A percentile compares a stretch with the other conserved stretches of the same genome.
These are phyloP conservation scores for Mycena indigotica DNA, from an alignment of 768 basidiomycete genomes.

Conservation along the genomic window DNA sequence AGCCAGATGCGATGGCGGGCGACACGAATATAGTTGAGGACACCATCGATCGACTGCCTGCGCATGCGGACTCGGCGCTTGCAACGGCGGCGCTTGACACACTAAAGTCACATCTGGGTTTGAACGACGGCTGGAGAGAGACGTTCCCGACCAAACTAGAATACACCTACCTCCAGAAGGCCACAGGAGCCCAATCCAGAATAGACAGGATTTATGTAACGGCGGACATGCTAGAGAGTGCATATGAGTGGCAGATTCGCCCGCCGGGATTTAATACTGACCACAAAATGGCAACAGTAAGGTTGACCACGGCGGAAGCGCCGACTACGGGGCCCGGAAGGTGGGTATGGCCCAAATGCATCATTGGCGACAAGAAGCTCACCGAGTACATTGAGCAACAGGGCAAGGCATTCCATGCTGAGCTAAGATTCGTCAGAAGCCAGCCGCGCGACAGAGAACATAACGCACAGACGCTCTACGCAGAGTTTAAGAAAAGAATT, in stretches of 20 bases:
- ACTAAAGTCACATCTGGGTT: neutral
- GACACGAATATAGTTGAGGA: conserved; percentile 22
- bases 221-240: neutral
- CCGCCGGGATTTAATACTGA: neutral
- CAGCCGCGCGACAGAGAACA: neutral
- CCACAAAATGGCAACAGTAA: conserved; percentile 1
- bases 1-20: neutral
- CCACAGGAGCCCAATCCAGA: conserved; percentile 2
- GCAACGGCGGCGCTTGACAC: conserved; percentile 5
- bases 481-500: conserved; percentile 6
- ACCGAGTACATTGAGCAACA: neutral
- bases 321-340: conserved; percentile 9
- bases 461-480: conserved; percentile 15
- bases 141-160: conserved; percentile 10
- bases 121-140: conserved; percentile 17
- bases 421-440: neutral
- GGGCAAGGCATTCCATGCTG: neutral
- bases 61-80: neutral
- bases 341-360: conserved; percentile 11
- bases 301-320: neutral
- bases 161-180: conserved; percentile 8
- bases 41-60: conserved; percentile 8
- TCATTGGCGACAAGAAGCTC: conserved; percentile 2
- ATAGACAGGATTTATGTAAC: conserved; percentile 10
- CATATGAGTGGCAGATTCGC: conserved; percentile 14